Percentiles rank a stretch among this genome's conserved stretches.
phyloP scores from a whole-genome alignment of 352 stramenopile genomes.

The Pythium graminicola region DNA sequence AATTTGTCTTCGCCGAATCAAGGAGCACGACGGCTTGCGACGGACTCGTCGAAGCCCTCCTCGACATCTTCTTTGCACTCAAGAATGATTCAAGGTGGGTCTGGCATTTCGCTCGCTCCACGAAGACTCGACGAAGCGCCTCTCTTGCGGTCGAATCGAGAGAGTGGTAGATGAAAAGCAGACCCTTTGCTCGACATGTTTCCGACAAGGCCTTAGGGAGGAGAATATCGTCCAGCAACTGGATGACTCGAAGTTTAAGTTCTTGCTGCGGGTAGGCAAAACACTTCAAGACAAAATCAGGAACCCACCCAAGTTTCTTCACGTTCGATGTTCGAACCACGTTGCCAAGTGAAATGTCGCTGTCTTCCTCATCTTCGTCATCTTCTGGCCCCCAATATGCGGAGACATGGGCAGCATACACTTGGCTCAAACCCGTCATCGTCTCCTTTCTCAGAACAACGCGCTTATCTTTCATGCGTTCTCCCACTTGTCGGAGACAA shows the following conservation, averaged over 20 bases:
- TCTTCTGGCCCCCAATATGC: constrained; percentile 36
- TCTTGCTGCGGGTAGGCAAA: constrained; percentile 83
- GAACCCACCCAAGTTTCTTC: constrained; percentile 79
- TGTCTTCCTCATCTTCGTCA: constrained; percentile 19
- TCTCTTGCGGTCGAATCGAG: constrained; percentile 63
- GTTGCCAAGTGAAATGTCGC: constrained; percentile 20
- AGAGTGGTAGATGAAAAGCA: constrained; percentile 66
- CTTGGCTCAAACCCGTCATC: constrained; percentile 83
- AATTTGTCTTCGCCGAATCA: constrained; percentile 26
- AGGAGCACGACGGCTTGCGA: constrained; percentile 13
- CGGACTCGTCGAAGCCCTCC: constrained; percentile 19
- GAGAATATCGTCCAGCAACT: constrained; percentile 80
- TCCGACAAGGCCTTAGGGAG: constrained; percentile 63
- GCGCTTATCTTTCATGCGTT: constrained; percentile 88
- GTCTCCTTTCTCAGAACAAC: constrained; percentile 74
- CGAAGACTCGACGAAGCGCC: constrained; percentile 60
- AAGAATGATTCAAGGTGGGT: constrained; percentile 35
- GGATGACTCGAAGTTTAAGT: constrained; percentile 71
- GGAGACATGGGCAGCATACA: constrained; percentile 70
- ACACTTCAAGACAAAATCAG: constrained; percentile 80
- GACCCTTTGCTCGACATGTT: constrained; percentile 41
- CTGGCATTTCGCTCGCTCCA: constrained; percentile 50
- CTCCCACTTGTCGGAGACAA: constrained; percentile 63
- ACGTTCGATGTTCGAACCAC: constrained; percentile 28
- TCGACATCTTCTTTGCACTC: constrained; percentile 36